These are phyloP conservation scores for Colletotrichum neosansevieriae DNA, from an alignment of 2,329 filamentous ascomycete species.

Conservation along the genomic window DNA sequence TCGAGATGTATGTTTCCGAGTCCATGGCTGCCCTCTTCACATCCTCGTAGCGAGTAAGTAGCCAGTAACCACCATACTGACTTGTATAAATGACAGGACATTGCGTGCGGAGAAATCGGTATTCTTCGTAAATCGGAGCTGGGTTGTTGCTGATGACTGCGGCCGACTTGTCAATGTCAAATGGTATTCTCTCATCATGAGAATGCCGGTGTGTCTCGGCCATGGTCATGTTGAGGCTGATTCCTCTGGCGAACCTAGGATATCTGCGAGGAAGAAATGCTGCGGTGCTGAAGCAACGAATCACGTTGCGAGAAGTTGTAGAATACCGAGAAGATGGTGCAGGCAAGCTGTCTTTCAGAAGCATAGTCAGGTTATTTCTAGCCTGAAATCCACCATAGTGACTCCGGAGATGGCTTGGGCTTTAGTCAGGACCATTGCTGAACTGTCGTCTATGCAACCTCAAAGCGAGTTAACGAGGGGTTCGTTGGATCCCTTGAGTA, in stretches of 20 bases:
- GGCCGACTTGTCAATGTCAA: slow-evolving; percentile 40
- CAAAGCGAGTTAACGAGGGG: too few relatives aligned
- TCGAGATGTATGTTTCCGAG: slow-evolving; percentile 39
- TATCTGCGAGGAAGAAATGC: too few relatives aligned
- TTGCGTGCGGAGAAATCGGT: slow-evolving; percentile 38
- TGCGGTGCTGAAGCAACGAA: too few relatives aligned
- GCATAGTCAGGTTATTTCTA: background rate
- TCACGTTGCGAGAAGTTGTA: too few relatives aligned
- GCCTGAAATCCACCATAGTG: background rate
- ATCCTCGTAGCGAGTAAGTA: slow-evolving; percentile 43
- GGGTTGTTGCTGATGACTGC: slow-evolving; percentile 42
- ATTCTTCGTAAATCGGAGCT: slow-evolving; percentile 40
- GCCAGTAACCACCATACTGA: slow-evolving; percentile 43
- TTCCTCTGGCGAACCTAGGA: too few relatives aligned
- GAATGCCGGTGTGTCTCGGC: background rate
- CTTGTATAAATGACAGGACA: slow-evolving; percentile 42
- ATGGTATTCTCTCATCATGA: background rate
- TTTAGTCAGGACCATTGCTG: too few relatives aligned
- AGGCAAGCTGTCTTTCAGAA: background rate
- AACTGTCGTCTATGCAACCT: too few relatives aligned
- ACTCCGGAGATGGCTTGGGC: too few relatives aligned
- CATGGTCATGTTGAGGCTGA: background rate
- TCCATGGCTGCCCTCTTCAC: slow-evolving; percentile 42
- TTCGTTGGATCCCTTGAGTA: too few relatives aligned
- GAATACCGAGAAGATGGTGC: too few relatives aligned